phyloP scores from a whole-genome alignment of 1,139 yeast genomes.

The Spencermartinsiella ligniputridi region DNA sequence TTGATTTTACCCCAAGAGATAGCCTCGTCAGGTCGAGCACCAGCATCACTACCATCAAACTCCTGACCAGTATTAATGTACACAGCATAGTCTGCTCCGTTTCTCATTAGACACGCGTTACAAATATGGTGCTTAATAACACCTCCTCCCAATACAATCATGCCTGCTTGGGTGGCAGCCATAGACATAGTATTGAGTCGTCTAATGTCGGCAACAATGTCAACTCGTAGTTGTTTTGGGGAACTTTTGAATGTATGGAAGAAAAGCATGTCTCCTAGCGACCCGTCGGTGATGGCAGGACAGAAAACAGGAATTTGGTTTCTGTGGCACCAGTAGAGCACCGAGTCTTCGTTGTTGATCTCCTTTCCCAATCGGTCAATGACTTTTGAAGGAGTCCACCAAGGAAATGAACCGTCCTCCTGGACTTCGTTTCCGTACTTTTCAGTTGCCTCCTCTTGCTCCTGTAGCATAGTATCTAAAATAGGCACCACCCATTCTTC shows the following conservation, averaged over 20 bases:
- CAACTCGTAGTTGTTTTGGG: conserved; percentile 83
- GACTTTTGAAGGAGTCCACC: conserved; percentile 92
- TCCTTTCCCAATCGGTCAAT: conserved; percentile 93
- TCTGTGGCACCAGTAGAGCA: conserved; percentile 95
- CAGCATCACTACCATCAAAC: conserved; percentile 98
- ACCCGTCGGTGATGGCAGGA: conserved; percentile 97
- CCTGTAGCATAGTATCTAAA: conserved; percentile 78
- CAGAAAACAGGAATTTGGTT: conserved; percentile 94
- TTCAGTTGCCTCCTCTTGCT: conserved; percentile 68
- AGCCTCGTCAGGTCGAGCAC: conserved; percentile 99
- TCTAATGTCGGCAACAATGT: conserved; percentile 91
- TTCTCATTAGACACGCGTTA: conserved; percentile 97
- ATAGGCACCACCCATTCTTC: conserved; percentile 99
- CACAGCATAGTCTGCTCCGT: conserved; percentile 97
- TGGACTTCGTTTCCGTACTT: conserved; percentile 40
- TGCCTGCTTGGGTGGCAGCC: conserved; percentile 95
- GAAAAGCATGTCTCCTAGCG: conserved; percentile 97
- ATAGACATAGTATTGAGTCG: conserved; percentile 86
- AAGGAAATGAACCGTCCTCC: conserved; percentile 52
- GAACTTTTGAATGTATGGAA: conserved; percentile 96
- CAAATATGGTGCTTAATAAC: conserved; percentile 94
- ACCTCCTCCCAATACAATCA: conserved; percentile 96
- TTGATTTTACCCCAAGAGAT: conserved; percentile 98
- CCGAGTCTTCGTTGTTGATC: conserved; percentile 90
- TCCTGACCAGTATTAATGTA: conserved; percentile 98